Base-by-base conservation (phyloP, 2,329 filamentous ascomycete genomes). In the Neophaeococcomyces aloes region DNA sequence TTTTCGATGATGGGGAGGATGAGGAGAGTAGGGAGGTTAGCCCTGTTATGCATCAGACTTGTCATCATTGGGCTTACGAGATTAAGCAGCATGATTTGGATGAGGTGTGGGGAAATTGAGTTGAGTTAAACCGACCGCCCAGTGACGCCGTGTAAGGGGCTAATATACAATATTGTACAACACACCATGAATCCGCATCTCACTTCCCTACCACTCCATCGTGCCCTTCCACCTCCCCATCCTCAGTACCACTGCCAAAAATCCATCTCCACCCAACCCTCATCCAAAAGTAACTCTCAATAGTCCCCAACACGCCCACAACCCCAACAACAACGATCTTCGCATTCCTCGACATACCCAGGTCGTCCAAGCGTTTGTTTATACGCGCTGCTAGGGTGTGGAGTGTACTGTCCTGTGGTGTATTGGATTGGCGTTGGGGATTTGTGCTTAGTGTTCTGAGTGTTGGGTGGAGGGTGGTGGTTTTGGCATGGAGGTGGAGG, bases 31-130 rank as follows among this genome's bases (percentile, higher is more conserved):
- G 23, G 13, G 67, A 72, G 33, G 70, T 75, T 7, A 74, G 71
- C 58, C 72, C 71, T 0, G 72, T 74, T 1, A 67, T 75, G 54
- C 71, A 74, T 58, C 72, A 75, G 61, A 75, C 71, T 4, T 75
- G 71, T 48, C 69, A 72, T 53, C 72, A 76, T 52, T 75, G 71
- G 72, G 72, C 68, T 1, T 74, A 65, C 55, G 69, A 73, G 54
- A 64, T 72, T 3, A 60, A 68, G 29, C 71, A 74, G 56, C 64
- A 68, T 43, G 64, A 65, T 40, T 48, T 74, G 48, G 70, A 74
- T 58, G 60, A 60, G 34, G 70, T 64, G 36, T 74, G 70, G 71
- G 19, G 31, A 13, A 39, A 15, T 13, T 15, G 18, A 11, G 17
- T n/a, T n/a, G n/a, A n/a, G n/a, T n/a, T n/a, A n/a, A n/a, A n/a